phyloP scores from a whole-genome alignment of 257 asterid species.

The Vinca minor region DNA sequence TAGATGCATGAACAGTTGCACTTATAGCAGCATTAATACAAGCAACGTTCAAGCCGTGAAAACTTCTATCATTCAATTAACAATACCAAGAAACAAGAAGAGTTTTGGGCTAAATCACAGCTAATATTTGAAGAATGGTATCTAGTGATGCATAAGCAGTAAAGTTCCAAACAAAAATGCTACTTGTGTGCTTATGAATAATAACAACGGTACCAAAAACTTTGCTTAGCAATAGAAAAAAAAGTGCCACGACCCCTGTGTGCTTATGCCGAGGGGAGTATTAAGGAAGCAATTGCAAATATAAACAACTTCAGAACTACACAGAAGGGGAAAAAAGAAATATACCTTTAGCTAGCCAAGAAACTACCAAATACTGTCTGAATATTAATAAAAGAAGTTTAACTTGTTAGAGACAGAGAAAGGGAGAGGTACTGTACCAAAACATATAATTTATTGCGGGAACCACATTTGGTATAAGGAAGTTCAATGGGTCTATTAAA shows the following conservation, averaged over 20 bases:
- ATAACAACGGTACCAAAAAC: too few species aligned
- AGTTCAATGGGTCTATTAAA: conserved; percentile 55
- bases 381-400: not conserved
- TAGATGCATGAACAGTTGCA: not conserved
- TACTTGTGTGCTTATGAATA: too few species aligned
- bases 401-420: not conserved
- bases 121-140: not conserved
- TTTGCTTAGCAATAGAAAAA: too few species aligned
- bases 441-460: conserved; percentile 40
- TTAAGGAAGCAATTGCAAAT: not conserved
- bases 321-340: not conserved
- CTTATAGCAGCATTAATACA: not conserved
- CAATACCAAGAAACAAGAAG: not conserved
- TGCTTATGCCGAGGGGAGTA: not conserved
- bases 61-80: not conserved
- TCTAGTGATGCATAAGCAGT: not conserved
- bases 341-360: not conserved
- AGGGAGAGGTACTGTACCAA: conserved; percentile 44
- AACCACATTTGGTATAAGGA: conserved; percentile 48
- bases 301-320: not conserved
- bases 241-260: too few species aligned
- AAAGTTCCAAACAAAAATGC: too few species aligned
- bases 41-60: not conserved
- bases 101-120: not conserved
- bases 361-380: not conserved